A percentile compares a stretch with the other conserved stretches of the same genome.
These are phyloP conservation scores for Phlegmacium glaucopus DNA, from an alignment of 768 basidiomycete species.

Conservation along the genomic window DNA sequence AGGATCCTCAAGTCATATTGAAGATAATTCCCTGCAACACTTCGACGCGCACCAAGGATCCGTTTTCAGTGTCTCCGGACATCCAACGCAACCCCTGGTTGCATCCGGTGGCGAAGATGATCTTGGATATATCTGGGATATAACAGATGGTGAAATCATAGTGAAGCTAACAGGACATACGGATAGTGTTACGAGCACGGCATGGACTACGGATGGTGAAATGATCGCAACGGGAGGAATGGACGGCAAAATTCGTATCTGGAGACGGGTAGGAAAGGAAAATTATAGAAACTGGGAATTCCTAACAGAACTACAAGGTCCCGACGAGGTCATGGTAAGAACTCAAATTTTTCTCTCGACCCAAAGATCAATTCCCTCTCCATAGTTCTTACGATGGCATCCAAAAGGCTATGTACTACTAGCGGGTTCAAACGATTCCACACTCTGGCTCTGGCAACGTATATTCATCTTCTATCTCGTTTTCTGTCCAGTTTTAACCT, in stretches of 20 bases:
- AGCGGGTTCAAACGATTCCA: constrained; percentile 90
- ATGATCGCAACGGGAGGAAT: constrained; percentile 95
- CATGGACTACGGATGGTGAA: constrained; percentile 88
- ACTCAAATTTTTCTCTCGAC: background rate
- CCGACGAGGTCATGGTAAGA: constrained; percentile 91
- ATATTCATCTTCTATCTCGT: constrained; percentile 23
- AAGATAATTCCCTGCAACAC: constrained; percentile 66
- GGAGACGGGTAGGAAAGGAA: constrained; percentile 79
- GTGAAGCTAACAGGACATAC: constrained; percentile 89
- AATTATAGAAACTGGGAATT: constrained; percentile 89
- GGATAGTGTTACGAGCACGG: constrained; percentile 80
- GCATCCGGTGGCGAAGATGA: constrained; percentile 96
- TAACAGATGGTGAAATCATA: constrained; percentile 74
- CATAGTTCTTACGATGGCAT: constrained; percentile 93
- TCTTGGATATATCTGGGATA: constrained; percentile 89
- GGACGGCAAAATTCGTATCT: constrained; percentile 93
- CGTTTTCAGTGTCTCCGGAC: constrained; percentile 80
- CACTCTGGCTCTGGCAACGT: constrained; percentile 98
- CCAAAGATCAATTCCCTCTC: constrained; percentile 5
- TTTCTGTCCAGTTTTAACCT: background rate
- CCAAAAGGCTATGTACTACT: constrained; percentile 87
- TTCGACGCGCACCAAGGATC: constrained; percentile 70
- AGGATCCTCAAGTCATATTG: constrained; percentile 35
- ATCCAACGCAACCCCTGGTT: constrained; percentile 80
- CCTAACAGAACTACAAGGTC: constrained; percentile 87